Base-by-base conservation (phyloP, 495 filamentous ascomycete species). In the Aspergillus asperescens region DNA sequence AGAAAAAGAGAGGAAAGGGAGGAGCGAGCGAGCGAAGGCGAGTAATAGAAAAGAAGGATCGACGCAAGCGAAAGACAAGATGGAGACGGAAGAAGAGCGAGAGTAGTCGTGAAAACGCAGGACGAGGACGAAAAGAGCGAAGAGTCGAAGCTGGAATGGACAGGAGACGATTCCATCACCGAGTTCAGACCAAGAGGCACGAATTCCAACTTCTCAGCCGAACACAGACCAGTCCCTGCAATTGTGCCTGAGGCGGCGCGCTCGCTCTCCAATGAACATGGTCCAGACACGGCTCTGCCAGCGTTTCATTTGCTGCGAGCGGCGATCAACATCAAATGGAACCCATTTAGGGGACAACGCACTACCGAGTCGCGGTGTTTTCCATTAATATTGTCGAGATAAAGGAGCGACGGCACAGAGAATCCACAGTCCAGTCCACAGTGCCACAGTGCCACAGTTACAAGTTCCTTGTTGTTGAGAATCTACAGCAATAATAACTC, bases 91-190 rank as follows among this genome's bases (percentile, higher is more conserved):
- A 37, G 59, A 31, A 37, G 32, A 51, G 50, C 18, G 39, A 25
- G 25, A 41, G 24, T 28, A 44, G 43, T 8, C 9, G 27, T 16
- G 29, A 48, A 56, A 50, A 54, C 27, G 43, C 52, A 59, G 23
- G 28, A 52, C n/a, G n/a, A 44, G 23, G 50, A 60, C 24, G 40
- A 19, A 45, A 52, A 50, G 38, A 56, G 48, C 28, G 50, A 44
- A 19, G 39, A 54, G 34, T 34, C 32, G 23, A 45, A 48, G 50
- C 15, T n/a, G 39, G 41, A 45, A 20, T 18, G 5, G 42, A 45
- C n/a, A n/a, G 25, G 31, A n/a, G 28, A 34, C 15, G 29, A 47
- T 34, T 47, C 44, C 44, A 47, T 47, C 44, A 35, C 44, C 29
- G 29, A 47, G 44, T 47, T 47, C 39, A 42, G 23, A 3, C 22